Evolutionary conservation across 2,329 filamentous ascomycete genomes (phyloP), one percentile per base, ranked within the genome.

Genomic region (Botrytis sinoallii): DNA sequence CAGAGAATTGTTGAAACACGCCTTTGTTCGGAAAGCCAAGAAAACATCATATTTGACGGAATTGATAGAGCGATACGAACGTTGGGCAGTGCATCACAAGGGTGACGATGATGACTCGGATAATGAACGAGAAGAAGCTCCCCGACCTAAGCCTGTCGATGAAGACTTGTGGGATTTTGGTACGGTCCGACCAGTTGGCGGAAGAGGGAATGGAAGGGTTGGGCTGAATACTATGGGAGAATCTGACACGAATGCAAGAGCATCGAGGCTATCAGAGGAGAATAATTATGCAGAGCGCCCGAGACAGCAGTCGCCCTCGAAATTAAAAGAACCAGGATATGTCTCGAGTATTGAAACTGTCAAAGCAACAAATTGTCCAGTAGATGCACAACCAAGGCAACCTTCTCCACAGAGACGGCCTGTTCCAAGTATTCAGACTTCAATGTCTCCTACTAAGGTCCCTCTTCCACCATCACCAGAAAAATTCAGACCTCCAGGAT

Each of bases 91-190:
- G 38, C 92, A 91, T 8, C 91, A 96, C 79, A 94, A 94, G 74
- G 88, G 90, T 22, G 89, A 92, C 1, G 92, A 94, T 12, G 87
- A 89, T 40, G 90, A 93, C 35, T 86, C 85, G 14, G 86, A 88
- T 55, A 86, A 89, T 65, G 84, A 86, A 20, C 84, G 85, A 32
- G 82, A 86, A 66, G 83, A 86, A 73, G 80, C 83, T 64, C 79
- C 81, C 70, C 79, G 82, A 76, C 82, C 84, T n/a, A 83, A 85
- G 76, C 84, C 84, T 29, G 85, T 88, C 12, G 87, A 91, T 75
- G 93, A 98, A 81, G 96, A 98, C 82, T 89, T 98, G 81, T 99
- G 96, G 96, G 96, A 99, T 82, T 99, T 99, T 85, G 96, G 96
- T 61, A 99, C 96, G 0, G 93, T 99, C 70, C 89, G 95, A 73